phyloP scores from a whole-genome alignment of 257 asterid species.

The Verbascum thapsus region DNA sequence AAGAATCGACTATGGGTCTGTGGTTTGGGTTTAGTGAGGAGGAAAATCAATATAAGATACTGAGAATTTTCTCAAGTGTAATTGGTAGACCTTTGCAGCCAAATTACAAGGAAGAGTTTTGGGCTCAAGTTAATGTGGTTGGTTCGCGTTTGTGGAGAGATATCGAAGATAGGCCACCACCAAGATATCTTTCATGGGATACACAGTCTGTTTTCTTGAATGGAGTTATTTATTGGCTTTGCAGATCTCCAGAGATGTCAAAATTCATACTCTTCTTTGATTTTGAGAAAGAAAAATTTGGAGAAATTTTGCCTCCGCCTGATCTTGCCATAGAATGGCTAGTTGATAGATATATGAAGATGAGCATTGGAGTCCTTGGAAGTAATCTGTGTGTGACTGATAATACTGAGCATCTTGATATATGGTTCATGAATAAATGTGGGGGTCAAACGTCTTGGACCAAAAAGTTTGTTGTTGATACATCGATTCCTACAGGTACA shows the following conservation, averaged over 20 bases:
- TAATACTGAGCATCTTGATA: not conserved
- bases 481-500: not conserved
- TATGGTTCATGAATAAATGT: conserved; percentile 8
- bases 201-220: conserved; percentile 7
- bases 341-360: not conserved
- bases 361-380: conserved; percentile 5
- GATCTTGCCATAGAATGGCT: not conserved
- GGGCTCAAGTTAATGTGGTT: conserved; percentile 6
- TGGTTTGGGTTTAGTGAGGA: conserved; percentile 29
- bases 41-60: not conserved
- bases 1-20: conserved; percentile 15
- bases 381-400: conserved; percentile 1
- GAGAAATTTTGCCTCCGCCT: not conserved
- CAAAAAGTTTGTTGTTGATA: not conserved
- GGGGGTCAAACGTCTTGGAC: not conserved
- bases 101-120: conserved; percentile 17
- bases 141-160: conserved; percentile 5
- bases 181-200: not conserved
- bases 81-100: not conserved
- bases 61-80: not conserved
- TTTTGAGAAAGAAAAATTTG: conserved; percentile 7
- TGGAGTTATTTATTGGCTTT: conserved; percentile 12
- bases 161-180: conserved; percentile 1
- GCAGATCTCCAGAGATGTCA: conserved; percentile 12
- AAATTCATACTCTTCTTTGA: conserved; percentile 13